A percentile compares a stretch with the other conserved stretches of the same genome.
phyloP scores from a whole-genome alignment of 352 stramenopile species.

The Pythium brachiatum region DNA sequence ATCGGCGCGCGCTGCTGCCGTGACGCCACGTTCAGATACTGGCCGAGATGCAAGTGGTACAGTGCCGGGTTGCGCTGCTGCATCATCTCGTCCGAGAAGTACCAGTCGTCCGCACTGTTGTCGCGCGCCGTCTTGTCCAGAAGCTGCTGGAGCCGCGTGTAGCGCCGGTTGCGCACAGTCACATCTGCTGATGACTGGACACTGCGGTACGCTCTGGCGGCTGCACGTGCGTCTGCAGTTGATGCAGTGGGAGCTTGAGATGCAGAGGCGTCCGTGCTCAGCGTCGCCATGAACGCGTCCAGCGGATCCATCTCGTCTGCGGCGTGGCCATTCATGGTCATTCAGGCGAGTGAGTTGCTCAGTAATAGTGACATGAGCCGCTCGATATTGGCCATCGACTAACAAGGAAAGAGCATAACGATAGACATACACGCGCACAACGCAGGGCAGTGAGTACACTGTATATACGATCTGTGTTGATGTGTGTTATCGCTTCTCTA shows the following conservation, averaged over 20 bases:
- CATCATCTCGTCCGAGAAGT: conserved; percentile 83
- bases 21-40: conserved; percentile 46
- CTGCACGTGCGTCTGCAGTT: conserved; percentile 1
- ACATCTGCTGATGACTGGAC: conserved; percentile 11
- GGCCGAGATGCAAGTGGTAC: conserved; percentile 82
- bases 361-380: background rate
- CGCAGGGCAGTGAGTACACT: background rate
- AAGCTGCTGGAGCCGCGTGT: conserved; percentile 65
- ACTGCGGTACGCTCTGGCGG: conserved; percentile 1
- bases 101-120: conserved; percentile 33
- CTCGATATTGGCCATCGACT: background rate
- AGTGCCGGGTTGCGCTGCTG: conserved; percentile 74
- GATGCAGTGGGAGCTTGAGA: conserved; percentile 4
- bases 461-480: background rate
- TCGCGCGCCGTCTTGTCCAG: conserved; percentile 25
- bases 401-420: background rate
- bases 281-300: conserved; percentile 77
- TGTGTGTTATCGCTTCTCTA: conserved; percentile 1
- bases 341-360: background rate
- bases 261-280: conserved; percentile 26
- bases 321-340: conserved; percentile 7
- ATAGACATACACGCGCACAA: background rate
- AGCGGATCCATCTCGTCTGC: conserved; percentile 52
- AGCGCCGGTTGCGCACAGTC: conserved; percentile 71
- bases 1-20: conserved; percentile 8